Evolutionary conservation across 1,284 basidiomycete genomes (phyloP).

Genomic region (Mycosarcoma mackinlayi): DNA sequence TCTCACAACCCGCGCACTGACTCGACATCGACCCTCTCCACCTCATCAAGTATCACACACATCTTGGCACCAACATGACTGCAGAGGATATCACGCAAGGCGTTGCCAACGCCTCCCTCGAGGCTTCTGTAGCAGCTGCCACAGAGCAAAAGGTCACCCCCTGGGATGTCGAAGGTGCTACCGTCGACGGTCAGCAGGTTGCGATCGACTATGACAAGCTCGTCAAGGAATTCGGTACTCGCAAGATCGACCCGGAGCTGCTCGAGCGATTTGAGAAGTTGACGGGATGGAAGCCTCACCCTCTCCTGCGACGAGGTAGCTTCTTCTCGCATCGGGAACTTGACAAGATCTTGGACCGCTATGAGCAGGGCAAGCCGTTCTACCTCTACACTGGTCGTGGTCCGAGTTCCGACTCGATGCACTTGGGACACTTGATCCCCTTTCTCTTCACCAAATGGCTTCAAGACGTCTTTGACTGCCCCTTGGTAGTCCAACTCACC

Average conservation of each 20-base stretch:
- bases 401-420: constrained; percentile 96
- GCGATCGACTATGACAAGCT: constrained; percentile 92
- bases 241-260: constrained; percentile 79
- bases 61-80: constrained; percentile 16
- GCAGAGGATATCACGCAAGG: constrained; percentile 50
- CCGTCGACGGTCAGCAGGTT: constrained; percentile 84
- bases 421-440: constrained; percentile 96
- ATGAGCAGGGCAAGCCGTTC: constrained; percentile 96
- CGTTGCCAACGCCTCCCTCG: constrained; percentile 49
- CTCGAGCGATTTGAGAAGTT: constrained; percentile 89
- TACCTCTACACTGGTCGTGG: constrained; percentile 98
- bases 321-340: constrained; percentile 99
- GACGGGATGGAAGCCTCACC: constrained; percentile 90
- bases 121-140: constrained; percentile 39
- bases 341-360: constrained; percentile 91
- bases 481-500: constrained; percentile 93
- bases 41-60: constrained; percentile 5
- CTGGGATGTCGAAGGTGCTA: constrained; percentile 96
- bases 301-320: constrained; percentile 88
- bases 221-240: constrained; percentile 92
- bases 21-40: constrained; percentile 7
- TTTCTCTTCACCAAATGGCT: constrained; percentile 99
- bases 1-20: constrained; percentile 12
- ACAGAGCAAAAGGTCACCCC: constrained; percentile 86
- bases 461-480: constrained; percentile 94